phyloP scores from a whole-genome alignment of 148 eudicot genomes.

The Euryodendron excelsum region DNA sequence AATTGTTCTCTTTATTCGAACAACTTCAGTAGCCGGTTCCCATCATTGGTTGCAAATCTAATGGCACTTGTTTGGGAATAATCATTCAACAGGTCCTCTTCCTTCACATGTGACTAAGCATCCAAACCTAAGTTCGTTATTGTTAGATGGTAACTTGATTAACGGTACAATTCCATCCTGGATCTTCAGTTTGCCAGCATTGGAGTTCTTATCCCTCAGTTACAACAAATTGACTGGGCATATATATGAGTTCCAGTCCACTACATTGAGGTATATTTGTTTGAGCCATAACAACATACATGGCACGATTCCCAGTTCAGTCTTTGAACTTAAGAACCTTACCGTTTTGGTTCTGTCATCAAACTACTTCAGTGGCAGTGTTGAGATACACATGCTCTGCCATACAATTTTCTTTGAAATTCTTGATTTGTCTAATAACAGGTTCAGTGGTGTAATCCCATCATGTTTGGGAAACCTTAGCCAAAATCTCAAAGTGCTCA shows the following conservation, averaged over 20 bases:
- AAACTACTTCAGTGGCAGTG: background rate
- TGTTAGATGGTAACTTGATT: constrained; percentile 3
- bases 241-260: constrained; percentile 11
- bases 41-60: background rate
- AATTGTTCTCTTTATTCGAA: too few relatives aligned
- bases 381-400: constrained; percentile 9
- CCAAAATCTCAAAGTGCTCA: background rate
- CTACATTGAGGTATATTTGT: constrained; percentile 15
- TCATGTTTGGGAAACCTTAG: background rate
- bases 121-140: too few relatives aligned
- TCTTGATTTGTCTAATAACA: constrained; percentile 28
- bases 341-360: background rate
- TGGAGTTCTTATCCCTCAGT: constrained; percentile 27
- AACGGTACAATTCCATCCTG: constrained; percentile 31
- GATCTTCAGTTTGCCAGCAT: constrained; percentile 3
- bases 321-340: background rate
- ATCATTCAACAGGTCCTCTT: too few relatives aligned
- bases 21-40: background rate
- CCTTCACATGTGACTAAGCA: too few relatives aligned
- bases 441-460: constrained; percentile 8
- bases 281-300: constrained; percentile 19
- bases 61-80: background rate
- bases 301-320: constrained; percentile 21
- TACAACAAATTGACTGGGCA: constrained; percentile 29
- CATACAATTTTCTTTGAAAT: constrained; percentile 10